These are phyloP conservation scores for Citrus australasica DNA, from an alignment of 345 rosid genomes.

Conservation along the genomic window DNA sequence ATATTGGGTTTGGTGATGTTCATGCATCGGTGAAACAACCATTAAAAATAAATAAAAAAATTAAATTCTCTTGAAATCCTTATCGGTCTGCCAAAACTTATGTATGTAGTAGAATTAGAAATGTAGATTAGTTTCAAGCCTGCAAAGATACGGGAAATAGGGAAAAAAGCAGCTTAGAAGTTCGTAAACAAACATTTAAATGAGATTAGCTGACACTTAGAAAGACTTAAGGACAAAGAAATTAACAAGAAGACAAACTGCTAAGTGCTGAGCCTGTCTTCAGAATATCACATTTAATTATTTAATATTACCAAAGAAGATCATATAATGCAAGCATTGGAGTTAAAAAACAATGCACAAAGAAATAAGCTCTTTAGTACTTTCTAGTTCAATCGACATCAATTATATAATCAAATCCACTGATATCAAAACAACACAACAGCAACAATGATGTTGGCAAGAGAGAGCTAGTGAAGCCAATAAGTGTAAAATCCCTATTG, in stretches of 20 bases:
- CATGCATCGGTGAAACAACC: constrained; percentile 21
- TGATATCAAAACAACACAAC: neutral
- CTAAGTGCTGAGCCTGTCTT: constrained; percentile 11
- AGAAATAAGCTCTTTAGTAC: neutral
- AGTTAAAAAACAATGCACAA: neutral
- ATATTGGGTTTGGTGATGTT: constrained; percentile 16
- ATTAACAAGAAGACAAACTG: constrained; percentile 32
- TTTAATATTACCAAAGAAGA: neutral
- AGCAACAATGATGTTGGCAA: neutral
- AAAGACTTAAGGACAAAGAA: constrained; percentile 5
- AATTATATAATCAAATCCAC: neutral
- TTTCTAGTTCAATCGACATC: neutral
- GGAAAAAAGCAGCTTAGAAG: constrained; percentile 32
- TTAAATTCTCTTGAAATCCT: constrained; percentile 14
- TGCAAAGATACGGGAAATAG: constrained; percentile 36
- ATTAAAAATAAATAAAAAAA: neutral
- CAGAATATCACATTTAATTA: neutral
- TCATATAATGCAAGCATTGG: constrained; percentile 11
- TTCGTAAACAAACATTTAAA: constrained; percentile 30
- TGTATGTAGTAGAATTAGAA: neutral
- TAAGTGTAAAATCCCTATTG: neutral
- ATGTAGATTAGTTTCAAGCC: constrained; percentile 5
- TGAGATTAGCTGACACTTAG: constrained; percentile 3
- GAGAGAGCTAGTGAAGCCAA: neutral
- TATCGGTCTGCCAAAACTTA: constrained; percentile 15